Percentiles rank a stretch among this genome's conserved stretches.
These are phyloP conservation scores for Cotoneaster glaucophyllus DNA, from an alignment of 306 rosid species.

Conservation along the genomic window DNA sequence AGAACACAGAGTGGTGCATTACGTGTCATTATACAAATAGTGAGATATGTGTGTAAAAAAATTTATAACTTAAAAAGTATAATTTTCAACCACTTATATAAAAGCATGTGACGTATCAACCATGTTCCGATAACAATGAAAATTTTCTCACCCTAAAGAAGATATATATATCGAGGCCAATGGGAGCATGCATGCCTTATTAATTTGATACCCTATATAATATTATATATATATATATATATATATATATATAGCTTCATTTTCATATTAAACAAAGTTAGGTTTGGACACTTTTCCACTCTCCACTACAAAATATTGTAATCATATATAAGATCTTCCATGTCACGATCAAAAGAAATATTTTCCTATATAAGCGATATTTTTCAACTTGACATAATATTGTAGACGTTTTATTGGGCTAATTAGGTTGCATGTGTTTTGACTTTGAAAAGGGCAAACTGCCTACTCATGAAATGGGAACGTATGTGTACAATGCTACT, in stretches of 20 bases:
- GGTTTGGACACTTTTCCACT: not conserved
- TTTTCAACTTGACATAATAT: not conserved
- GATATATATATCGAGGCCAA: too few species aligned
- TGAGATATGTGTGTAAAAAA: too few species aligned
- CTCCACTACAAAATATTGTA: not conserved
- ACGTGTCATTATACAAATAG: fast-evolving
- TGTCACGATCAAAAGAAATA: not conserved
- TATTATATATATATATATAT: not conserved
- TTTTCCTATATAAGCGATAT: not conserved
- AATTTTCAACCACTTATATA: too few species aligned
- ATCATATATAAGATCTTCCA: not conserved
- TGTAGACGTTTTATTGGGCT: not conserved
- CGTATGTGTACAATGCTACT: not conserved
- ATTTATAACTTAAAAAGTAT: too few species aligned
- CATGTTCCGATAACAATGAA: too few species aligned
- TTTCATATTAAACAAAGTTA: not conserved
- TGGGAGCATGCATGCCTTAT: not conserved
- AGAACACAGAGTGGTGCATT: too few species aligned
- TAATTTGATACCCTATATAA: not conserved
- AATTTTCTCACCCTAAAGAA: too few species aligned
- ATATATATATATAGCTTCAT: not conserved
- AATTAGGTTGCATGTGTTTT: not conserved
- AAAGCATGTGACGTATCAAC: too few species aligned
- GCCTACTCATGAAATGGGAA: not conserved
- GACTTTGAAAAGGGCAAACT: not conserved